These are phyloP conservation scores for Trametes cingulata DNA, from an alignment of 768 basidiomycete species.

Conservation along the genomic window DNA sequence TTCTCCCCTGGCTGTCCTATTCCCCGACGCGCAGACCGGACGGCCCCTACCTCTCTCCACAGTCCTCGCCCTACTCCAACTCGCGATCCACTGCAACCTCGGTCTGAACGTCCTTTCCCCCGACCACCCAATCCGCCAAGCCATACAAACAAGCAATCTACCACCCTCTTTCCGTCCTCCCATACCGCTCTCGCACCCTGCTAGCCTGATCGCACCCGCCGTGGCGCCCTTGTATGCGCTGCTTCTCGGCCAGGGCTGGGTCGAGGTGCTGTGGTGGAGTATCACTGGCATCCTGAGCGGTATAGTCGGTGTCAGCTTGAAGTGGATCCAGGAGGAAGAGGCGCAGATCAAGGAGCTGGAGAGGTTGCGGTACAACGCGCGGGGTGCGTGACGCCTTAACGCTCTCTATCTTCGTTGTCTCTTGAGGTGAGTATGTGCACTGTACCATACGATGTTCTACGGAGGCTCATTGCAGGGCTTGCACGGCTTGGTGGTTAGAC, in stretches of 20 bases:
- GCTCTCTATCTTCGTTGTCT: too few species aligned
- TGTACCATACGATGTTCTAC: too few species aligned
- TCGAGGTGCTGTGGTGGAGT: slow-evolving; percentile 29
- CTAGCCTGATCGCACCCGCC: slow-evolving; percentile 8
- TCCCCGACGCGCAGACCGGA: slow-evolving; percentile 10
- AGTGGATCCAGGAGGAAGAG: slow-evolving; percentile 24
- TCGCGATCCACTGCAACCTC: slow-evolving; percentile 25
- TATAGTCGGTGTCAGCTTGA: slow-evolving; percentile 19
- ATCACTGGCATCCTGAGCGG: slow-evolving; percentile 11
- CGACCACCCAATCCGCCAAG: slow-evolving; percentile 3
- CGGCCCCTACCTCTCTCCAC: slow-evolving; percentile 16
- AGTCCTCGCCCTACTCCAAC: slow-evolving; percentile 21
- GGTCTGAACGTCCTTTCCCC: slow-evolving; percentile 14
- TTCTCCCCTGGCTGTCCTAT: slow-evolving; percentile 25
- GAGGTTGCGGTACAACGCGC: slow-evolving; percentile 27
- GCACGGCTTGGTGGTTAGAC: too few species aligned
- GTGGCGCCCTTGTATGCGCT: slow-evolving; percentile 25
- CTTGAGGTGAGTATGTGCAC: not conserved
- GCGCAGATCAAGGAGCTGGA: slow-evolving; percentile 26
- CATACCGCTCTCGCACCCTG: slow-evolving; percentile 18
- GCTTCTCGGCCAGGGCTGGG: slow-evolving; percentile 15
- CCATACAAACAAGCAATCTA: not conserved
- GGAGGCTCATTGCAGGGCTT: too few species aligned
- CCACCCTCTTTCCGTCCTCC: slow-evolving; percentile 9
- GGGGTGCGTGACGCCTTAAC: slow-evolving; percentile 27